Evolutionary conservation across 2,329 filamentous ascomycete genomes (phyloP).

Genomic region (Fusarium nurragi): DNA sequence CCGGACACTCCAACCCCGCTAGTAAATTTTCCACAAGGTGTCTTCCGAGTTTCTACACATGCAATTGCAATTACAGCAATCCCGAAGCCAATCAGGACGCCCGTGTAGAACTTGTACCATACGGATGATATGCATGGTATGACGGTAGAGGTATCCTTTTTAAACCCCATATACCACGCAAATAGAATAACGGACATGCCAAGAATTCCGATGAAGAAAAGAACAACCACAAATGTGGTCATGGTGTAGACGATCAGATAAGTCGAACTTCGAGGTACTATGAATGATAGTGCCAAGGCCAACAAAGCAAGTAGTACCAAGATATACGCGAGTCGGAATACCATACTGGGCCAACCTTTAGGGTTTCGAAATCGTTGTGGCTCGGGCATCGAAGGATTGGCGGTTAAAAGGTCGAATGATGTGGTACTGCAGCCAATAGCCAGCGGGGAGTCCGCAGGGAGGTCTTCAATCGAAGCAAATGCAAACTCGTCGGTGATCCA

Average conservation of each 20-base stretch:
- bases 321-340: background rate
- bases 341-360: background rate
- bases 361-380: background rate
- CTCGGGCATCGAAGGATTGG: background rate
- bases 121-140: constrained; percentile 2
- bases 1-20: background rate
- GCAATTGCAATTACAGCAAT: background rate
- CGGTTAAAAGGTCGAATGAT: background rate
- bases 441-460: background rate
- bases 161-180: background rate
- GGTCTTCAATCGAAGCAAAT: background rate
- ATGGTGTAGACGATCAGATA: background rate
- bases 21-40: constrained; percentile 20
- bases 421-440: background rate
- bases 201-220: background rate
- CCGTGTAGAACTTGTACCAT: constrained; percentile 18
- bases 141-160: background rate
- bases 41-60: constrained; percentile 13
- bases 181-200: background rate
- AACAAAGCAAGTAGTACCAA: background rate
- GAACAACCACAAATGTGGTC: background rate
- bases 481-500: constrained; percentile 19
- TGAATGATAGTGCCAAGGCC: background rate
- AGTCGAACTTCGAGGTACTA: background rate
- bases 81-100: background rate